Base-by-base conservation (phyloP, 768 basidiomycete genomes). In the Gelatoporia subvermispora region DNA sequence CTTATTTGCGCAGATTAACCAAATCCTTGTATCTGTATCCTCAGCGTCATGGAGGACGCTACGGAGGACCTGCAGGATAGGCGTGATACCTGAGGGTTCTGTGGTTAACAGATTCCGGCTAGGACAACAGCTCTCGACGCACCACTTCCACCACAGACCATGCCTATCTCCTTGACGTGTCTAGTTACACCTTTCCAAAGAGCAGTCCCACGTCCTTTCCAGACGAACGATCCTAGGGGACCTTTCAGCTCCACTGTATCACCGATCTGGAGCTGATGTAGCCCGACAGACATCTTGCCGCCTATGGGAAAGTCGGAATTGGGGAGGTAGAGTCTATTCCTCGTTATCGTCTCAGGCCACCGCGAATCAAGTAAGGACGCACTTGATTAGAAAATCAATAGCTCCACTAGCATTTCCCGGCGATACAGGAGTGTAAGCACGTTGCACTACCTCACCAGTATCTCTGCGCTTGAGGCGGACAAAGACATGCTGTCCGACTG, bases 341-440 rank as follows among this genome's bases (percentile, higher is more conserved):
- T 31, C 45, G 8, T 36, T n/a, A 16, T 22, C 46, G 9, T 45
- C 3, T 18, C 28, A 24, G 25, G 37, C 10, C 35, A 41, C 5
- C 16, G 9, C 31, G 8, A n/a, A 41, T 35, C 22, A 36, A 21
- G 40, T 13, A 16, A 20, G 21, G 49, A 63, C 68, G 3, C 21
- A 73, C 73, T 79, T 84, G 60, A 84, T 64, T 42, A 83, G 62
- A 42, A 80, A 59, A 45, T 81, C 79, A 28, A 83, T 66, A 48
- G 61, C 71, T 0, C 80, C 81, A 20, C 56, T 61, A 2, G 68
- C 71, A 20, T 65, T 62, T 36, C 61, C 54, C 41, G 55, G 56
- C 22, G 78, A 79, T n/a, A 82, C 68, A 0, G 81, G 81, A 0
- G 81, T 83, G 50, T 82, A 84, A 0, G 80, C 76, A 13, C 81